Conservation (phyloP, 2,329 filamentous ascomycete species). For the Penicillium sp. region DNA sequence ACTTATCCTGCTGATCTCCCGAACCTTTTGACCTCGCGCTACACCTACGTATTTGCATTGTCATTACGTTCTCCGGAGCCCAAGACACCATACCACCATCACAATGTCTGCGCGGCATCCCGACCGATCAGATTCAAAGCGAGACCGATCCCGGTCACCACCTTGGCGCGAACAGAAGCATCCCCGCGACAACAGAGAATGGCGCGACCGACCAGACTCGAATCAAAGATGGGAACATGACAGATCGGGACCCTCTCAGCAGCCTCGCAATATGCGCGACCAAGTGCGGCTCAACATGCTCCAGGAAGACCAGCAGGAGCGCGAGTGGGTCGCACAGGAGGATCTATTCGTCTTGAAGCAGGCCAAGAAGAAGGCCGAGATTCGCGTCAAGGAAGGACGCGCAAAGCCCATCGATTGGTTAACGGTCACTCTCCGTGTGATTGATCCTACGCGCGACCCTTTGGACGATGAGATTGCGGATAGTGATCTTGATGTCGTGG, state of each 20-base stretch:
- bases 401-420: slow-evolving; percentile 93
- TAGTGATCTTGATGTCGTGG: slow-evolving; percentile 74
- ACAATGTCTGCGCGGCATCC: slow-evolving; percentile 37
- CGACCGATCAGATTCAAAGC: slow-evolving; percentile 38
- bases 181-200: slow-evolving; percentile 36
- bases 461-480: slow-evolving; percentile 82
- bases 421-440: slow-evolving; percentile 83
- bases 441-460: slow-evolving; percentile 78
- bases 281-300: slow-evolving; percentile 55
- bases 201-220: slow-evolving; percentile 27
- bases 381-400: slow-evolving; percentile 86
- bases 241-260: slow-evolving; percentile 23
- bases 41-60: slow-evolving; percentile 1
- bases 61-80: background rate
- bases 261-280: slow-evolving; percentile 42
- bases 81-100: background rate
- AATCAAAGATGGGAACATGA: slow-evolving; percentile 24
- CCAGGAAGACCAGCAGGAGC: slow-evolving; percentile 75
- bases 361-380: slow-evolving; percentile 96
- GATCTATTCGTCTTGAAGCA: slow-evolving; percentile 95
- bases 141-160: slow-evolving; percentile 47
- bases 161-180: slow-evolving; percentile 42
- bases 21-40: slow-evolving; percentile 19
- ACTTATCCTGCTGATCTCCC: slow-evolving; percentile 26
- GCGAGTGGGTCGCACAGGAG: slow-evolving; percentile 88